Base-by-base conservation (phyloP, 2,329 filamentous ascomycete species). In the Diaporthe sp. region DNA sequence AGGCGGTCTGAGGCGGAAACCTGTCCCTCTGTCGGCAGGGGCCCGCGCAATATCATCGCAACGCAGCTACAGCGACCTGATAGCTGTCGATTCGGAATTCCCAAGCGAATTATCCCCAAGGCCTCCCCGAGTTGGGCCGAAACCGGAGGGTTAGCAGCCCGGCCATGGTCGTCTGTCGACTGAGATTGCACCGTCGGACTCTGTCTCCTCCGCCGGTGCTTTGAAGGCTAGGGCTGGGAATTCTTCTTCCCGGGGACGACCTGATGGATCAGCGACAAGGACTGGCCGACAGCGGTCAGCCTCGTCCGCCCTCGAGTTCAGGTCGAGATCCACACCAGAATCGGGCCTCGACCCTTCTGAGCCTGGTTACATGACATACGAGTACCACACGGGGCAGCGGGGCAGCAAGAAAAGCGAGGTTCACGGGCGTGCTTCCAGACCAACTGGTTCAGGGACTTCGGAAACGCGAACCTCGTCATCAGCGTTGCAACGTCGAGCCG, bases 21-120 rank as follows among this genome's bases (percentile, higher is more conserved):
- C 72, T 17, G 50, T 69, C 17, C 44, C 61, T 47, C 47, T 44
- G 4, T 50, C 56, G 19, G 47, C 58, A 42, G n/a, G 32, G 7
- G 47, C 50, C 47, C 61, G 50, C 25, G 51, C 47, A 8, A 13
- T 71, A 19, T 63, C 77, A 72, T 69, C 61, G 72, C 39, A 32
- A 71, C 76, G 76, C 44, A 82, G 79, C 77, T 82, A 82, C 78
- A 84, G 82, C 74, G 82, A 85, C 74, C 79, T 83, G 79, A 82
- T 84, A 75, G 80, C 84, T 73, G 79, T 83, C 77, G 79, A 82
- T 71, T 70, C 78, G 65, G 79, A 83, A 71, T 77, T 77, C 71
- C 75, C 77, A 74, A 61, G 81, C 76, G 80, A 71, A 83, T 73
- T 71, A 70, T 77, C 78, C 76, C 77, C 76, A 73, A 75, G 79